Base-by-base conservation (phyloP, 805 yeast species). In the Kuraishia molischiana region DNA sequence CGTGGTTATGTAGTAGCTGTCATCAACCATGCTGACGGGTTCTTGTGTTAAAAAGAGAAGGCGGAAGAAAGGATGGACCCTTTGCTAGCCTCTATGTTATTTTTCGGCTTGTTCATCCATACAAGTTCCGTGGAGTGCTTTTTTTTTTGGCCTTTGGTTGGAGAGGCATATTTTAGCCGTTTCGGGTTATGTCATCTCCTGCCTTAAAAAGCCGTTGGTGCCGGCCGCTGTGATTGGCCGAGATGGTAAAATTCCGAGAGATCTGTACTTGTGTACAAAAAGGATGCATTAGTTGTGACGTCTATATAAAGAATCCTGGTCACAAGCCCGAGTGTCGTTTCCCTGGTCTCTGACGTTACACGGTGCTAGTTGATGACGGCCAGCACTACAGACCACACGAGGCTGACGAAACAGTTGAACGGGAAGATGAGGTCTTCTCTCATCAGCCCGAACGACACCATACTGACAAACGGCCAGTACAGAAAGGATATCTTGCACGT, bases 1-100 rank as follows among this genome's bases (percentile, higher is more conserved):
- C 5, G 90, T 84, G 3, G 86, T 75, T 36, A 81, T 67, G 49
- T 81, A 84, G 46, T 66, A 60, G 2, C 72, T 61, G 46, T 75
- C 81, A 48, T 59, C 62, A n/a, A 51, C 61, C 62, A 56, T 58
- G 4, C 22, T 22, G 11, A n/a, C n/a, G n/a, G n/a, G n/a, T n/a
- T n/a, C n/a, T n/a, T n/a, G n/a, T n/a, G n/a, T n/a, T n/a, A n/a
- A n/a, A n/a, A n/a, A n/a, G n/a, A n/a, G n/a, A n/a, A n/a, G n/a
- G n/a, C n/a, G n/a, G n/a, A n/a, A n/a, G n/a, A n/a, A n/a, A n/a
- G n/a, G n/a, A n/a, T n/a, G n/a, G n/a, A n/a, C n/a, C n/a, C n/a
- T n/a, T n/a, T n/a, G n/a, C n/a, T n/a, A n/a, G n/a, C n/a, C n/a
- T n/a, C n/a, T n/a, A n/a, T n/a, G n/a, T n/a, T n/a, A n/a, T n/a